phyloP scores from a whole-genome alignment of 371 early-diverging fungal species.

The Mortierella sp. region DNA sequence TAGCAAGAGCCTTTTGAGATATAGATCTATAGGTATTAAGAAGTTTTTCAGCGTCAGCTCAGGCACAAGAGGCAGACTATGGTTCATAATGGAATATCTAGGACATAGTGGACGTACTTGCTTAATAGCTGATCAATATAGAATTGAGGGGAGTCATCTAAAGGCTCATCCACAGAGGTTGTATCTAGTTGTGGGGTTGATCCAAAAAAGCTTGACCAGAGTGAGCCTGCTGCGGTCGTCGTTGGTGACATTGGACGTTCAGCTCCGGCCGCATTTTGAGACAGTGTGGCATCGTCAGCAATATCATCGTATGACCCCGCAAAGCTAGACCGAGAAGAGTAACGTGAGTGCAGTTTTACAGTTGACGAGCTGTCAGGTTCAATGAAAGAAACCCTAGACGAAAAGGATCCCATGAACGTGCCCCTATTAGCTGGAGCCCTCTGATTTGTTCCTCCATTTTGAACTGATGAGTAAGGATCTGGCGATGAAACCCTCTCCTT shows the following conservation, averaged over 20 bases:
- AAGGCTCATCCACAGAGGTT: constrained; percentile 24
- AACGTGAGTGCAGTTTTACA: constrained; percentile 41
- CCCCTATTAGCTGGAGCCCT: constrained; percentile 10
- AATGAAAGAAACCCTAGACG: constrained; percentile 46
- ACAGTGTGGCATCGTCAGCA: constrained; percentile 14
- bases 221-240: constrained; percentile 40
- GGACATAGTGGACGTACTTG: constrained; percentile 28
- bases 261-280: not conserved
- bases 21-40: constrained; percentile 15
- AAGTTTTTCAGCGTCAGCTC: not conserved
- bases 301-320: constrained; percentile 42
- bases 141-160: constrained; percentile 47
- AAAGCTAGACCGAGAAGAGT: constrained; percentile 57
- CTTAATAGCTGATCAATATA: constrained; percentile 56
- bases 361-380: constrained; percentile 30
- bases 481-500: constrained; percentile 45
- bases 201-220: constrained; percentile 53
- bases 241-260: constrained; percentile 38
- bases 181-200: constrained; percentile 26
- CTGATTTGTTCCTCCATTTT: constrained; percentile 13
- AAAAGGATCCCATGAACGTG: constrained; percentile 45
- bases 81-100: not conserved
- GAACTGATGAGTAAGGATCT: constrained; percentile 30
- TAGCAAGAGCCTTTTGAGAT: constrained; percentile 58
- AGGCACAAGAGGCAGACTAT: not conserved